Evolutionary conservation across 208 protist species (phyloP), one percentile per base, ranked within the genome.

Genomic region (Novymonas esmeraldas): DNA sequence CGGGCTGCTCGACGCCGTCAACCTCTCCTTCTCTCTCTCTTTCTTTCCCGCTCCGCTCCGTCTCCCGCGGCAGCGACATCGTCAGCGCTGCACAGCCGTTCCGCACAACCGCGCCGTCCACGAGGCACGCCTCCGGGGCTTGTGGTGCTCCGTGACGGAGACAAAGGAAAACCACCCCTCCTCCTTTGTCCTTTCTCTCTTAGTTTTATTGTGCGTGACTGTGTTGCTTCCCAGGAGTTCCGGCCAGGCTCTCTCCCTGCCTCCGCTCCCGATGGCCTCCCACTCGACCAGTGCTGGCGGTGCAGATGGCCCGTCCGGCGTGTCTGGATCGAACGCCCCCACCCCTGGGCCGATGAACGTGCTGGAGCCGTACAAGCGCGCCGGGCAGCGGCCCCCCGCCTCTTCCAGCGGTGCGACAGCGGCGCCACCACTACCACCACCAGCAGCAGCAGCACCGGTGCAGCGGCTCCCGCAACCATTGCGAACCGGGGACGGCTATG

Each of bases 301-400:
- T 14, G 11, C 34, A 0, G 39, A 61, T 14, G 14, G 1, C 2
- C 14, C 22, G 0, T 28, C 33, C 20, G 29, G 28, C 4, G 1
- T 38, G 7, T 45, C 51, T 61, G 28, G 10, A 14, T 59, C 38
- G 33, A n/a, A 20, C 3, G 31, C n/a, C 14, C 65, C 62, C 0
- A 58, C 59, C 3, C 56, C 36, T 0, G 48, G 31, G 6, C 49
- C 44, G 20, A 69, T 64, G 62, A 60, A 51, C 24, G 61, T 60
- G 10, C 38, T 60, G 11, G 62, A 42, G 24, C 62, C 70, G 42
- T 70, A 64, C 62, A 58, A 51, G 70, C 54, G 62, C 18, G 22
- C 42, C 10, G 45, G 26, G 3, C 14, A 42, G 50, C 14, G 14
- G 20, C 28, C 2, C n/a, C 16, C 64, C 6, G 20, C 31, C 36